Conservation (phyloP, 2,329 filamentous ascomycete species). For the Colletotrichum brevisporum region DNA sequence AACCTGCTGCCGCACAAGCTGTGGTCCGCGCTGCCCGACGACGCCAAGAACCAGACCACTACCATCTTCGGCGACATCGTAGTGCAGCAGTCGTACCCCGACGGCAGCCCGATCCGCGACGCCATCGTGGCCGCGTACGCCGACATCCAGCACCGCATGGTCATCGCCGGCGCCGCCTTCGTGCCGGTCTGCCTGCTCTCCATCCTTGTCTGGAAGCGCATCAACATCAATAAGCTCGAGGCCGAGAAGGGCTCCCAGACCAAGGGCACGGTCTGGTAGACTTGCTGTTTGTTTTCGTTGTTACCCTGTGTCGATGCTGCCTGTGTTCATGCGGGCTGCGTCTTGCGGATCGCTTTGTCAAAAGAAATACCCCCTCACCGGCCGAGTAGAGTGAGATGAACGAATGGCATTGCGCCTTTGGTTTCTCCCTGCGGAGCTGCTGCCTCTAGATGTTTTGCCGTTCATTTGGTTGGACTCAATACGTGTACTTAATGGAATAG, state of each 20-base stretch:
- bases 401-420: no score
- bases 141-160: conserved; percentile 59
- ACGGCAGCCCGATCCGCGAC: conserved; percentile 56
- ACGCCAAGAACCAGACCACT: conserved; percentile 50
- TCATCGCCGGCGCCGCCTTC: conserved; percentile 52
- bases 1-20: conserved; percentile 55
- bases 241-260: conserved; percentile 50
- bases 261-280: conserved; percentile 53
- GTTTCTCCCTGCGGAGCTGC: not conserved
- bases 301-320: not conserved
- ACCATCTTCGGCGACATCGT: conserved; percentile 57
- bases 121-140: conserved; percentile 64
- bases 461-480: conserved; percentile 13
- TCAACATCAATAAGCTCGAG: conserved; percentile 56
- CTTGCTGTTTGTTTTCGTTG: not conserved
- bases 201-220: conserved; percentile 55
- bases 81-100: conserved; percentile 54
- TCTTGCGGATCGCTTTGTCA: not conserved
- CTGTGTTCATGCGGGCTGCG: not conserved
- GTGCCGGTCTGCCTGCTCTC: conserved; percentile 52
- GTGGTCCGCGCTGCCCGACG: conserved; percentile 54
- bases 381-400: not conserved
- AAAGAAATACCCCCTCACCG: conserved; percentile 8
- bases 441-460: not conserved
- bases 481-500: conserved; percentile 31